These are phyloP conservation scores for Melastoma malabathricum DNA, from an alignment of 345 rosid species.

Conservation along the genomic window DNA sequence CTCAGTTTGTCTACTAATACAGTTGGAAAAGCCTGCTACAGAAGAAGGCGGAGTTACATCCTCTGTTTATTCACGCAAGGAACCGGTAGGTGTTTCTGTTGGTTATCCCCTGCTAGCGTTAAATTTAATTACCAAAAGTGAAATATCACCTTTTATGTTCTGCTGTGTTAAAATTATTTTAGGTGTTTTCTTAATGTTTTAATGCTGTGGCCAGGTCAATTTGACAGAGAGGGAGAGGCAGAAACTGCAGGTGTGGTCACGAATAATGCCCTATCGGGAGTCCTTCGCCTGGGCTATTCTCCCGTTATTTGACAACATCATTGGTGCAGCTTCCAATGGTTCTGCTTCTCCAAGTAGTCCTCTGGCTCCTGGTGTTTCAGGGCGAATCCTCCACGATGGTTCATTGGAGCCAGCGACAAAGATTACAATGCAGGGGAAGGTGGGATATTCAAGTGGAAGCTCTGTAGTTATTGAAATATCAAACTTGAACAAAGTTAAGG, in stretches of 20 bases:
- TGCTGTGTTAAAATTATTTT: no score
- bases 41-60: conserved; percentile 90
- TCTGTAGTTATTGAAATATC: conserved; percentile 89
- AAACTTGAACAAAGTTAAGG: conserved; percentile 88
- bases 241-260: conserved; percentile 96
- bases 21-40: conserved; percentile 84
- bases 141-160: no score
- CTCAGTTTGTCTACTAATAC: conserved; percentile 75
- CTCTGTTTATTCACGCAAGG: conserved; percentile 98
- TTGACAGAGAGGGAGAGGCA: conserved; percentile 93
- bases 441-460: conserved; percentile 70
- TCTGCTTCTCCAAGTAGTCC: conserved; percentile 98
- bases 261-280: conserved; percentile 94
- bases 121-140: no score
- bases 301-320: conserved; percentile 86
- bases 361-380: conserved; percentile 77
- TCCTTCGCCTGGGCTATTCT: conserved; percentile 97
- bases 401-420: conserved; percentile 67
- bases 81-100: conserved; percentile 51
- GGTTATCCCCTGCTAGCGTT: background rate
- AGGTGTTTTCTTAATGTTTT: no score
- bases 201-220: conserved; percentile 34
- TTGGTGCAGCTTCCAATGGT: conserved; percentile 60
- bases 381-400: conserved; percentile 76
- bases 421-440: conserved; percentile 77